Percentiles rank a stretch among this genome's conserved stretches.
Conservation (phyloP, 1,139 yeast genomes). For the Geotrichum carabidarum region DNA sequence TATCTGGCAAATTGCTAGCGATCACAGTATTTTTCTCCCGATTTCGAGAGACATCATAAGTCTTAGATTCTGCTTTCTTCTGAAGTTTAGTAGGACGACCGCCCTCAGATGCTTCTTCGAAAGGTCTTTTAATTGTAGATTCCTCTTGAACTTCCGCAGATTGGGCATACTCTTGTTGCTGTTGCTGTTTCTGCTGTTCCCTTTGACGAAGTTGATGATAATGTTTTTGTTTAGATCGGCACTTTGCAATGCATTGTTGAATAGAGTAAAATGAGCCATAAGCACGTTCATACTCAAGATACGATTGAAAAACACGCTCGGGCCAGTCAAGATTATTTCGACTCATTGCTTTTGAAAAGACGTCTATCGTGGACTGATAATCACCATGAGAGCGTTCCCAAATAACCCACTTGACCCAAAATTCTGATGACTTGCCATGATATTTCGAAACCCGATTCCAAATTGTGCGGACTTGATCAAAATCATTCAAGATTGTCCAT, state of each 20-base stretch:
- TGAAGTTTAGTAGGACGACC: constrained; percentile 7
- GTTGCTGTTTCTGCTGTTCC: neutral
- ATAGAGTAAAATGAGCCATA: constrained; percentile 36
- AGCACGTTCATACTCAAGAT: constrained; percentile 41
- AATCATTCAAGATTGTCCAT: constrained; percentile 10
- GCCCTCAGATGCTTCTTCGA: constrained; percentile 37
- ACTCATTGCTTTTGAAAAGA: constrained; percentile 40
- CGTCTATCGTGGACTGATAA: constrained; percentile 26
- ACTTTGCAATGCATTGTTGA: constrained; percentile 27
- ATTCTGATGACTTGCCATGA: constrained; percentile 41
- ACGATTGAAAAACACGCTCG: constrained; percentile 47
- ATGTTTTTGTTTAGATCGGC: constrained; percentile 15
- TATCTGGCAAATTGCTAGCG: constrained; percentile 39
- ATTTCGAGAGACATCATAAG: constrained; percentile 38
- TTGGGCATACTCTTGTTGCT: constrained; percentile 34
- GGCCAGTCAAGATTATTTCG: constrained; percentile 47
- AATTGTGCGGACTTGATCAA: constrained; percentile 19
- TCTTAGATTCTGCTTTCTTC: constrained; percentile 4
- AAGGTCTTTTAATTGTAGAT: constrained; percentile 34
- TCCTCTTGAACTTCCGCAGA: constrained; percentile 35
- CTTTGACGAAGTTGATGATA: constrained; percentile 16
- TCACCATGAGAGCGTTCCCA: constrained; percentile 40
- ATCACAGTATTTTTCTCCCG: constrained; percentile 55
- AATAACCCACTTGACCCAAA: constrained; percentile 47
- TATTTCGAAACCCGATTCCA: constrained; percentile 19